phyloP scores from a whole-genome alignment of 2,329 filamentous ascomycete species.

The Rhynchosporium agropyri region DNA sequence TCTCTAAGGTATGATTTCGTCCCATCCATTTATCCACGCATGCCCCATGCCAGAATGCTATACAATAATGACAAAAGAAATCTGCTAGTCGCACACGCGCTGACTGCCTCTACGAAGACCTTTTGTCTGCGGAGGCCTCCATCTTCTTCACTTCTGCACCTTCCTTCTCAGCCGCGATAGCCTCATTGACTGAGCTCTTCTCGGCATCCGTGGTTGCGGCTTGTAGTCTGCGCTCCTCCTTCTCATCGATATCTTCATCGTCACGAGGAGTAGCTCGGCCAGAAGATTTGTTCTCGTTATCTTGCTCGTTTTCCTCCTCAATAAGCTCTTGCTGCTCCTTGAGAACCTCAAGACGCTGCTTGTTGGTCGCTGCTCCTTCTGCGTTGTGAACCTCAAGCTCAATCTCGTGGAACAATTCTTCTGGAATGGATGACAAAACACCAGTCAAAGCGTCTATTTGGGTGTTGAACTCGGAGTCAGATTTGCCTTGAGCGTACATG shows the following conservation, averaged over 20 bases:
- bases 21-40: conserved; percentile 33
- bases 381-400: conserved; percentile 97
- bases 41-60: conserved; percentile 34
- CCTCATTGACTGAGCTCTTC: conserved; percentile 55
- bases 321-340: conserved; percentile 99
- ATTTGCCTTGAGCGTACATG: conserved; percentile 84
- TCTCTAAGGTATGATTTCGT: conserved; percentile 33
- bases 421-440: conserved; percentile 91
- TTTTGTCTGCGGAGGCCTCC: conserved; percentile 40
- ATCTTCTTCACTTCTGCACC: conserved; percentile 49
- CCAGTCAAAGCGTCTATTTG: conserved; percentile 93
- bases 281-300: conserved; percentile 74
- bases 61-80: conserved; percentile 36
- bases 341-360: conserved; percentile 95
- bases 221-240: conserved; percentile 70
- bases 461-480: conserved; percentile 75
- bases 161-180: conserved; percentile 58
- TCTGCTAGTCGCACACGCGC: conserved; percentile 18
- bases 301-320: conserved; percentile 93
- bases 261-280: conserved; percentile 80
- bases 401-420: conserved; percentile 99
- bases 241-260: conserved; percentile 90
- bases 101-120: conserved; percentile 23
- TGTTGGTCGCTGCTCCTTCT: conserved; percentile 97
- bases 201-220: conserved; percentile 50